phyloP scores from a whole-genome alignment of 164 flowering plant genomes.

The Cinnamomum chago region DNA sequence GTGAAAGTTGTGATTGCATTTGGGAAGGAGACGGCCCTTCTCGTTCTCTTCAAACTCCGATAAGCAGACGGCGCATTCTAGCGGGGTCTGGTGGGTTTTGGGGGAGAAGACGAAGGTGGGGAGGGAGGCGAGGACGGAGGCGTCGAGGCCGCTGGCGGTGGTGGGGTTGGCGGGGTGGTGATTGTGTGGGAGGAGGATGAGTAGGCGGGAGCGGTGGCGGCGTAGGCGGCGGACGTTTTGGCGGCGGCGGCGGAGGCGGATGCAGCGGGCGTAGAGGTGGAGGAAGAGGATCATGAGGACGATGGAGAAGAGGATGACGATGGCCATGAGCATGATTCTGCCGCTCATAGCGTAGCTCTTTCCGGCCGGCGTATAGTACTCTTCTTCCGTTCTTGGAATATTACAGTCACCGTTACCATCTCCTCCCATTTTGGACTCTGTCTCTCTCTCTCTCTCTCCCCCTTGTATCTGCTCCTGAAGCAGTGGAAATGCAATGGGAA shows the following conservation, averaged over 20 bases:
- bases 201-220: constrained; percentile 10
- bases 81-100: constrained; percentile 6
- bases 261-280: constrained; percentile 41
- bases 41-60: constrained; percentile 53
- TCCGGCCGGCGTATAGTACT: neutral
- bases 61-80: constrained; percentile 64
- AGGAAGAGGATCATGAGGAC: constrained; percentile 30
- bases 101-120: constrained; percentile 33
- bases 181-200: neutral
- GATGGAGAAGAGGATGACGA: constrained; percentile 31
- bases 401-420: too few relatives aligned
- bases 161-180: constrained; percentile 1
- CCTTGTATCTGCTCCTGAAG: too few relatives aligned
- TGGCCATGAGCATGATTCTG: constrained; percentile 48
- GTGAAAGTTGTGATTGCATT: constrained; percentile 56
- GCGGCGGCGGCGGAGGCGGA: constrained; percentile 16
- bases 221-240: too few relatives aligned
- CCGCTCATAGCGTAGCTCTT: constrained; percentile 34
- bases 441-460: too few relatives aligned
- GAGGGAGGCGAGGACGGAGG: constrained; percentile 28
- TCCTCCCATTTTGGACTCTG: too few relatives aligned
- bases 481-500: too few relatives aligned
- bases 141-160: constrained; percentile 28
- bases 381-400: neutral
- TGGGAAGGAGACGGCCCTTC: constrained; percentile 44